Evolutionary conservation across 1,284 basidiomycete genomes (phyloP).

Genomic region (Amylostereum areolatum): DNA sequence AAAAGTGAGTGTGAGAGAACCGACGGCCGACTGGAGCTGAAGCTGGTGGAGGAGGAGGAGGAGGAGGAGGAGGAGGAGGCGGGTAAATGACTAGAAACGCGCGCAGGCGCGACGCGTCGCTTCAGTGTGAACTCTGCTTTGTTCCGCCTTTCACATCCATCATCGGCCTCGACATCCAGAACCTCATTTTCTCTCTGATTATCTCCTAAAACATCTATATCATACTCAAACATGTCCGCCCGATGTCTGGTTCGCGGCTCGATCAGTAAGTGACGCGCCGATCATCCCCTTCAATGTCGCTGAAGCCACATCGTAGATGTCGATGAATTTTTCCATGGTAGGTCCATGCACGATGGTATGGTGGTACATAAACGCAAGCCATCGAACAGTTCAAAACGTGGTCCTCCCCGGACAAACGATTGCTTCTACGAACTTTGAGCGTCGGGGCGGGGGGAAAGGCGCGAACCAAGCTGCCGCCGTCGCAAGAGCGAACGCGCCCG

Average conservation of each 20-base stretch:
- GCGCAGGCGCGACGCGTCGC: background rate
- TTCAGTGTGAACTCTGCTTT: background rate
- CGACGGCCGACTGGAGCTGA: background rate
- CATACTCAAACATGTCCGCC: background rate
- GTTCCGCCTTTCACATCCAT: background rate
- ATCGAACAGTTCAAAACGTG: conserved; percentile 38
- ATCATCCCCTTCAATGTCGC: background rate
- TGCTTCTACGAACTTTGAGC: conserved; percentile 40
- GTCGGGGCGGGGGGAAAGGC: conserved; percentile 50
- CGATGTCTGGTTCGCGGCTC: conserved; percentile 45
- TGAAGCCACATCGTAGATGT: conserved; percentile 31
- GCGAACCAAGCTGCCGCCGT: conserved; percentile 56
- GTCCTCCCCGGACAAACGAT: conserved; percentile 52
- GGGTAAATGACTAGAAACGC: background rate
- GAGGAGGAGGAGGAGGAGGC: background rate
- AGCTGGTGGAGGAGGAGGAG: background rate
- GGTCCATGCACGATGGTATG: conserved; percentile 4
- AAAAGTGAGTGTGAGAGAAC: background rate
- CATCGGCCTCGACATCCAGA: too few relatives aligned
- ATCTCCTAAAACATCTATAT: background rate
- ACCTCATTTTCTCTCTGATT: background rate
- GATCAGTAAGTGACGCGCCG: conserved; percentile 35
- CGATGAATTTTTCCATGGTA: conserved; percentile 55
- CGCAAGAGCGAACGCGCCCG: conserved; percentile 38
- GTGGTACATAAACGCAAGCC: background rate